These are phyloP conservation scores for Pseudopediastrum boryanum DNA, from an alignment of 139 green algal genomes.

Conservation along the genomic window DNA sequence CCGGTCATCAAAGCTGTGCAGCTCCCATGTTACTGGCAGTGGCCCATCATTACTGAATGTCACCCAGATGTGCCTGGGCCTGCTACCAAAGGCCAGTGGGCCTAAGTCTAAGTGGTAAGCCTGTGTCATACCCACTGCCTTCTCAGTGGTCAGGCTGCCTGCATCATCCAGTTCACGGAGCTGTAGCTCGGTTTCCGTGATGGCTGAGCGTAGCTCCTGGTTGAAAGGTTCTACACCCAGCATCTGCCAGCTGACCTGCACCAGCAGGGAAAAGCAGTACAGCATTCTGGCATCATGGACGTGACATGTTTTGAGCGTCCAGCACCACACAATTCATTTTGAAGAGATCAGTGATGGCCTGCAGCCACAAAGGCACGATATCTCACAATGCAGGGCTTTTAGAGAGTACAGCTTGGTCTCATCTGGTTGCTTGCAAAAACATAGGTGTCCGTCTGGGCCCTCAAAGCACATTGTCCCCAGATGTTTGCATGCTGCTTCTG, in stretches of 20 bases:
- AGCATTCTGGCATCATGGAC: too few relatives aligned
- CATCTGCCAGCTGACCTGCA: slow-evolving; percentile 58
- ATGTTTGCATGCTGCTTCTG: too few relatives aligned
- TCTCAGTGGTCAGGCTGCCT: slow-evolving; percentile 49
- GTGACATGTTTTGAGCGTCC: not conserved
- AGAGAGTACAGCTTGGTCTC: too few relatives aligned
- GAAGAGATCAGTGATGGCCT: too few relatives aligned
- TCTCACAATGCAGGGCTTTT: too few relatives aligned
- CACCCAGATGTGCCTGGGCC: slow-evolving; percentile 34
- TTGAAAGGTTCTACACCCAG: slow-evolving; percentile 56
- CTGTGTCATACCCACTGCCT: slow-evolving; percentile 38
- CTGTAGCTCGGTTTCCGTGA: slow-evolving; percentile 35
- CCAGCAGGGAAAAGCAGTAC: too few relatives aligned
- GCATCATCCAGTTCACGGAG: slow-evolving; percentile 30
- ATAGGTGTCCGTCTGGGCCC: too few relatives aligned
- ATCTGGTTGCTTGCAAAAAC: too few relatives aligned
- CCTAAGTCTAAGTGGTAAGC: slow-evolving; percentile 62
- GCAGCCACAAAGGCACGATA: too few relatives aligned
- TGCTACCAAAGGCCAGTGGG: slow-evolving; percentile 24
- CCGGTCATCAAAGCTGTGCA: slow-evolving; percentile 60
- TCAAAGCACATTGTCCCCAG: too few relatives aligned
- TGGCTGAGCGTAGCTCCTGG: slow-evolving; percentile 44
- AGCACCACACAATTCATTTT: not conserved
- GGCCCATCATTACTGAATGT: slow-evolving; percentile 56
- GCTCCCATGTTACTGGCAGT: slow-evolving; percentile 55